Evolutionary conservation across 2,329 filamentous ascomycete genomes (phyloP).

Genomic region (Calonectria crousiana): DNA sequence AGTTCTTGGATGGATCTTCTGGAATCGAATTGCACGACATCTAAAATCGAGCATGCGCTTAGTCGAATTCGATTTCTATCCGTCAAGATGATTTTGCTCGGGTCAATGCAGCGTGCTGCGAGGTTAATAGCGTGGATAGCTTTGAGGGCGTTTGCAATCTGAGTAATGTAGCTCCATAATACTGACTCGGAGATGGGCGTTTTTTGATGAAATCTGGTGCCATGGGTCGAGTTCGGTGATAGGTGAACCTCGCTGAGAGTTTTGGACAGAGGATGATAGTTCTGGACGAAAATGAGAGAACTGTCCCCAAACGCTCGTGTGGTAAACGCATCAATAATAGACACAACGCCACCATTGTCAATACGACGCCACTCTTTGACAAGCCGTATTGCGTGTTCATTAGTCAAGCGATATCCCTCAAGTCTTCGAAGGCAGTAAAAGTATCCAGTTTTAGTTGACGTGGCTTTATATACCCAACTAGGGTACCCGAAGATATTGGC

Average conservation of each 20-base stretch:
- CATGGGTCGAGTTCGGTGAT: slow-evolving; percentile 52
- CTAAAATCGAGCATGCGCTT: slow-evolving; percentile 88
- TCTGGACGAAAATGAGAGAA: slow-evolving; percentile 92
- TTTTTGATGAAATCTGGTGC: slow-evolving; percentile 60
- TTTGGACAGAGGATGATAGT: slow-evolving; percentile 92
- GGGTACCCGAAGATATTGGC: slow-evolving; percentile 85
- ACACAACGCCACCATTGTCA: slow-evolving; percentile 84
- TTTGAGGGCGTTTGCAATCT: slow-evolving; percentile 89
- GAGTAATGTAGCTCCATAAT: slow-evolving; percentile 92
- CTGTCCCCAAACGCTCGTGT: slow-evolving; percentile 93
- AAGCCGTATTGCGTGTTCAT: slow-evolving; percentile 87
- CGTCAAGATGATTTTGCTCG: slow-evolving; percentile 90
- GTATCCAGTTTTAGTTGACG: slow-evolving; percentile 87
- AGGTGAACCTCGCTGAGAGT: slow-evolving; percentile 89
- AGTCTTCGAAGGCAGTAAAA: slow-evolving; percentile 89
- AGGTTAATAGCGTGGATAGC: slow-evolving; percentile 85
- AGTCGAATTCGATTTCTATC: slow-evolving; percentile 91
- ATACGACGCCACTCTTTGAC: slow-evolving; percentile 93
- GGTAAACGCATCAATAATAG: slow-evolving; percentile 92
- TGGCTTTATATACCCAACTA: slow-evolving; percentile 96
- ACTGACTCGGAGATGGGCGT: slow-evolving; percentile 75
- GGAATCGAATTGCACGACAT: slow-evolving; percentile 86
- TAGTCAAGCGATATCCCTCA: slow-evolving; percentile 89
- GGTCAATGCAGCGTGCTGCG: slow-evolving; percentile 86
- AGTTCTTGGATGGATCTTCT: slow-evolving; percentile 77